Evolutionary conservation across 192 early-diverging fungal genomes (phyloP).

Genomic region (Coemansia sp.): DNA sequence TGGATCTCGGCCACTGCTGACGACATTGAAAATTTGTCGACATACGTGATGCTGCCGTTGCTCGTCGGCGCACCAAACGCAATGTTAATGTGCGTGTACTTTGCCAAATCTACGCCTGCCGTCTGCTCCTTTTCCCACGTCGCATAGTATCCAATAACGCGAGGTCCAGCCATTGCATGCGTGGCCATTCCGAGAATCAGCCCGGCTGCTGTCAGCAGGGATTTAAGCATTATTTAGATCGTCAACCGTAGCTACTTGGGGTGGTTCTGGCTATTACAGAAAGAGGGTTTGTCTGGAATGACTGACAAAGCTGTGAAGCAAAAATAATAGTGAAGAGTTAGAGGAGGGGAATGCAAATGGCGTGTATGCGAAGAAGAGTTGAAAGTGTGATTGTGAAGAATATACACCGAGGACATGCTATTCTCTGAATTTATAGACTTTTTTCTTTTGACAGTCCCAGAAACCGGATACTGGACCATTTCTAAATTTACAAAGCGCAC

Average conservation of each 20-base stretch:
- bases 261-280: no score
- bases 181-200: neutral
- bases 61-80: slow-evolving; percentile 56
- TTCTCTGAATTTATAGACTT: no score
- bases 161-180: slow-evolving; percentile 1
- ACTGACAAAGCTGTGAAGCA: neutral
- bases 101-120: slow-evolving; percentile 28
- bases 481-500: no score
- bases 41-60: slow-evolving; percentile 41
- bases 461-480: no score
- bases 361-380: no score
- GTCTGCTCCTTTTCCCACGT: slow-evolving; percentile 38
- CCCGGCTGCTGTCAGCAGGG: slow-evolving; percentile 1
- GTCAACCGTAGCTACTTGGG: neutral
- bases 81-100: slow-evolving; percentile 72
- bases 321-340: neutral
- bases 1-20: slow-evolving; percentile 56
- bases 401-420: no score
- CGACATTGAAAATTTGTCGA: slow-evolving; percentile 35
- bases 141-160: slow-evolving; percentile 45
- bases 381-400: no score
- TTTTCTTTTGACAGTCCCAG: no score
- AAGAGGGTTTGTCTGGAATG: no score
- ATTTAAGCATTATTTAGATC: slow-evolving; percentile 2
- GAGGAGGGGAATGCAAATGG: neutral